Conservation (phyloP, 1,284 basidiomycete species). For the Ceratobasidium sp. region DNA sequence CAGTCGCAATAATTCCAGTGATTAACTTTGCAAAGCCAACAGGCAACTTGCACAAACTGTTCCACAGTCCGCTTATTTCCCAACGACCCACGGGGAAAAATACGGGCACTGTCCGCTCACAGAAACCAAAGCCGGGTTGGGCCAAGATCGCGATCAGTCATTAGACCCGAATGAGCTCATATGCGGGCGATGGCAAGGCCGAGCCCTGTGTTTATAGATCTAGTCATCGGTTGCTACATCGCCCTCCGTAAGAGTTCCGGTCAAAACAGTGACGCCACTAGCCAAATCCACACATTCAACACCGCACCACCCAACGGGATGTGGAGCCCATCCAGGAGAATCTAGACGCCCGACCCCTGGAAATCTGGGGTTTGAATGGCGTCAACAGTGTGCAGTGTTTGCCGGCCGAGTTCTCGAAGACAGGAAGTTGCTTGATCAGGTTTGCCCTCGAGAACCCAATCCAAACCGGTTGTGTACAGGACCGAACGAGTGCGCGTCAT, state of each 20-base stretch:
- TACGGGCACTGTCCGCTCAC: no score
- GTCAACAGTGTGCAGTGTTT: background rate
- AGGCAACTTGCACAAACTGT: no score
- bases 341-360: background rate
- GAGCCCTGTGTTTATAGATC: background rate
- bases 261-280: background rate
- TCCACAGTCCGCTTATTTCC: no score
- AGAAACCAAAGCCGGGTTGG: no score
- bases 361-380: background rate
- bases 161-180: background rate
- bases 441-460: background rate
- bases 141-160: no score
- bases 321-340: background rate
- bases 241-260: background rate
- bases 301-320: background rate
- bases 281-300: background rate
- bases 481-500: background rate
- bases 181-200: background rate
- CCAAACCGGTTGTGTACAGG: background rate
- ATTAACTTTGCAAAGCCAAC: no score
- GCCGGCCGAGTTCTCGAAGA: background rate
- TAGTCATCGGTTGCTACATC: background rate
- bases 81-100: no score
- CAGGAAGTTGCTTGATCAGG: background rate
- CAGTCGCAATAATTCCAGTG: background rate